Percentiles rank a stretch among this genome's conserved stretches.
These are phyloP conservation scores for Chlorella sp. DNA, from an alignment of 139 green algal genomes.

Conservation along the genomic window DNA sequence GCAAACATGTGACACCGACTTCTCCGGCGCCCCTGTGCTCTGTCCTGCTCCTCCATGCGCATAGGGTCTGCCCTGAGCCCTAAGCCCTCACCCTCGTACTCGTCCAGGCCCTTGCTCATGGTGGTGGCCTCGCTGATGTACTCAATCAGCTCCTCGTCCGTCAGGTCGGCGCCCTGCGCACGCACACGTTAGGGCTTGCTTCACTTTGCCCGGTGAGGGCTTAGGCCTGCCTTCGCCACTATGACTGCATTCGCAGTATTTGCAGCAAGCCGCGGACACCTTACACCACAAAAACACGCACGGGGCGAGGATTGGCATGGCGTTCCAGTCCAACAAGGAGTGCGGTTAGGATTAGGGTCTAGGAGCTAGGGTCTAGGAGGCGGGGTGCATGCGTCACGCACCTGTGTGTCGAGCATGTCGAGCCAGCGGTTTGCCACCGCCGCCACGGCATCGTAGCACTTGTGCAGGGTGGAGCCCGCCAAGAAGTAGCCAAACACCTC, in stretches of 20 bases:
- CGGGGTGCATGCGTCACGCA: slow-evolving; percentile 2
- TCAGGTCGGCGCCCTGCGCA: slow-evolving; percentile 64
- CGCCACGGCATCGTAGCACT: slow-evolving; percentile 89
- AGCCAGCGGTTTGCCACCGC: slow-evolving; percentile 94
- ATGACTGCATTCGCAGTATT: neutral
- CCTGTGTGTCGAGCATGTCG: slow-evolving; percentile 92
- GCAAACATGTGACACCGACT: too few species aligned
- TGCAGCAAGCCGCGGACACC: neutral
- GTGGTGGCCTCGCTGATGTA: slow-evolving; percentile 89
- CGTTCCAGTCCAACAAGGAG: neutral
- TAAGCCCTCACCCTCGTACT: slow-evolving; percentile 85
- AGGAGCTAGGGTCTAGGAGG: too few species aligned
- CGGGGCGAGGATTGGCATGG: too few species aligned
- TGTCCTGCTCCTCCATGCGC: too few species aligned
- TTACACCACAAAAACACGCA: too few species aligned
- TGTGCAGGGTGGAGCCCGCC: slow-evolving; percentile 66
- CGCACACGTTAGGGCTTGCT: too few species aligned
- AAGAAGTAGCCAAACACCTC: slow-evolving; percentile 95
- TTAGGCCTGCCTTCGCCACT: too few species aligned
- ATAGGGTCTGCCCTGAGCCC: too few species aligned
- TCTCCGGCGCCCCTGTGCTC: too few species aligned
- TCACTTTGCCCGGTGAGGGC: too few species aligned
- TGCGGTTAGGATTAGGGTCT: neutral
- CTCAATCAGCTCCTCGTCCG: slow-evolving; percentile 86
- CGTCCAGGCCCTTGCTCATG: slow-evolving; percentile 92